phyloP scores from a whole-genome alignment of 2,329 filamentous ascomycete genomes.

The Diplodia sapinea region DNA sequence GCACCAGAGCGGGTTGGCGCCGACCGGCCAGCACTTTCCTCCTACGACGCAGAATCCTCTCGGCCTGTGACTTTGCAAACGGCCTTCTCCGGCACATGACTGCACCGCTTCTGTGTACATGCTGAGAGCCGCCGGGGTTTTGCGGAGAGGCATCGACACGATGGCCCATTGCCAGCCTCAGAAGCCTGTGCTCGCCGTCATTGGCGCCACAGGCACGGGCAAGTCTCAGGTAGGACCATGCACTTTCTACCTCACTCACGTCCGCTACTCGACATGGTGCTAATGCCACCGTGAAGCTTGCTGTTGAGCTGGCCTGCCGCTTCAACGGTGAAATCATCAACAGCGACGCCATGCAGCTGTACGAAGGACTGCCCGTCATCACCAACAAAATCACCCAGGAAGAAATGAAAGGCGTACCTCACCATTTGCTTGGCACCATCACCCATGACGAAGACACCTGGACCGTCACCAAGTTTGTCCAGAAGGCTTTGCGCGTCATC shows the following conservation, averaged over 20 bases:
- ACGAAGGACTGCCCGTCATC: conserved; percentile 87
- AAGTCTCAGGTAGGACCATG: conserved; percentile 75
- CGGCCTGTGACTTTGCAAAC: background rate
- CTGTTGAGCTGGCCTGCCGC: conserved; percentile 80
- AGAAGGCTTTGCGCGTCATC: conserved; percentile 71
- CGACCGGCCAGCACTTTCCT: conserved; percentile 9
- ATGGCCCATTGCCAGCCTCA: conserved; percentile 33
- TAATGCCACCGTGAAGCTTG: conserved; percentile 67
- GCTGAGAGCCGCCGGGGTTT: conserved; percentile 7
- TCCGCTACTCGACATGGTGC: conserved; percentile 28
- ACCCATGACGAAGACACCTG: conserved; percentile 78
- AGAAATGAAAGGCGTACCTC: conserved; percentile 80
- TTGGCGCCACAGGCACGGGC: conserved; percentile 91
- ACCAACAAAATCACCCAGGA: conserved; percentile 85
- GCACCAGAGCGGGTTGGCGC: background rate
- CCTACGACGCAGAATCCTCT: background rate
- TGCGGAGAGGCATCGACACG: conserved; percentile 14
- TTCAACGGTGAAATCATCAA: conserved; percentile 97
- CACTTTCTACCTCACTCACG: background rate
- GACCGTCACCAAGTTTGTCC: conserved; percentile 79
- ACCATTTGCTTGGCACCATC: conserved; percentile 86
- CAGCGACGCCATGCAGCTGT: conserved; percentile 97
- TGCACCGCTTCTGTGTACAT: conserved; percentile 6
- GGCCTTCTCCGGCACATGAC: background rate
- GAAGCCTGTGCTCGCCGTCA: conserved; percentile 74